Evolutionary conservation across 805 yeast genomes (phyloP), one percentile per base, ranked within the genome.

Genomic region (Metschnikowia orientalis): DNA sequence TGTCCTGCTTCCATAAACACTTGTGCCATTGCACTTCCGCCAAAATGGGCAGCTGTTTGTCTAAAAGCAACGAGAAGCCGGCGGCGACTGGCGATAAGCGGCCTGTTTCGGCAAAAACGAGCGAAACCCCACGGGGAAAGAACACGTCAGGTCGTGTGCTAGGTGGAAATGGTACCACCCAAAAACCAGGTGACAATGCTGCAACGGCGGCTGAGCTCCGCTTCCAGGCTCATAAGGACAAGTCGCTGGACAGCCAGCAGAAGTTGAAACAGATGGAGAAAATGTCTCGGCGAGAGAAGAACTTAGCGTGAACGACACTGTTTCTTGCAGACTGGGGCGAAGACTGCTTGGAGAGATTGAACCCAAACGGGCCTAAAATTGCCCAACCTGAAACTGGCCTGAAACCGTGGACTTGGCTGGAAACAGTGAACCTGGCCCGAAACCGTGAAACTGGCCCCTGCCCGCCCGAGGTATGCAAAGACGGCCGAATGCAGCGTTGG

Each of bases 181-280:
- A 28, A 14, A 17, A 27, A 14, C 31, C 42, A 13, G 44, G 59
- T 12, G 57, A 48, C 13, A 69, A 69, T 2, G 66, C 57, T 2
- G 71, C 69, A 4, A 44, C 40, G 25, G 72, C 72, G 5, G 71
- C 71, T 2, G 64, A 65, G 33, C 50, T 42, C 21, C 41, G 72
- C 27, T 57, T 40, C 38, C 40, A 52, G 18, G 50, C 47, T 26
- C 57, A 53, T 16, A 60, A 61, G 32, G 53, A 51, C 16, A 45
- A 57, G 28, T 17, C 40, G 14, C 43, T 47, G 33, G 47, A 48
- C 12, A 61, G 68, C 33, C 46, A 48, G 37, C 56, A 45, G 2
- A 54, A 55, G 42, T 41, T 66, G 23, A 47, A 54, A 45, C 48
- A 54, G 11, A 52, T 59, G 63, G 42, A 50, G 28, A 46, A 47